A percentile compares a stretch with the other conserved stretches of the same genome.
phyloP scores from a whole-genome alignment of 2,329 filamentous ascomycete genomes.

The Phaeosphaeriaceae sp. region DNA sequence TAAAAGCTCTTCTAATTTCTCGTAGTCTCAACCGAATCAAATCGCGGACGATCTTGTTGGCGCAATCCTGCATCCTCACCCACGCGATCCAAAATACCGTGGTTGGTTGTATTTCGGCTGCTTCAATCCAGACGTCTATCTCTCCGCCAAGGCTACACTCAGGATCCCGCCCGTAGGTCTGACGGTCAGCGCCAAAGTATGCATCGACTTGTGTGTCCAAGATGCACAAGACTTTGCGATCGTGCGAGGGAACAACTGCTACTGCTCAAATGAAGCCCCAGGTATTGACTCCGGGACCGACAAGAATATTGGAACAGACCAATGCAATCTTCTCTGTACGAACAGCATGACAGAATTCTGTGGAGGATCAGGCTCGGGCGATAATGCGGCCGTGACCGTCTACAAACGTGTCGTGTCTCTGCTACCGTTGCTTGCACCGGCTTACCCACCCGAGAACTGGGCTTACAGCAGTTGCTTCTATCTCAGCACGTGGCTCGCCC shows the following conservation, averaged over 20 bases:
- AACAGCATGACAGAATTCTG: conserved; percentile 1
- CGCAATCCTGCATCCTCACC: conserved; percentile 6
- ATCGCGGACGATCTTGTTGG: conserved; percentile 2
- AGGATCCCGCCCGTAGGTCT: background rate
- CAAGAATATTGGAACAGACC: background rate
- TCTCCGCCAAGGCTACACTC: background rate
- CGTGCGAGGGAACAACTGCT: conserved; percentile 4
- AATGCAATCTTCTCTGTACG: conserved; percentile 6
- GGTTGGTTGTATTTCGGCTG: conserved; percentile 15
- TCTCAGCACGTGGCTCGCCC: conserved; percentile 1
- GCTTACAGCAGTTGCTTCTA: conserved; percentile 9
- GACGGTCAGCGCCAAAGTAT: conserved; percentile 4
- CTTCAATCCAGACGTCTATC: conserved; percentile 4
- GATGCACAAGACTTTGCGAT: conserved; percentile 5
- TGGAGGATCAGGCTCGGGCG: background rate
- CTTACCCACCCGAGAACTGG: conserved; percentile 4
- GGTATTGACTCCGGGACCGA: conserved; percentile 1
- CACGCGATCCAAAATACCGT: conserved; percentile 8
- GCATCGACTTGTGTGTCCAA: conserved; percentile 8
- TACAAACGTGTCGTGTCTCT: conserved; percentile 1
- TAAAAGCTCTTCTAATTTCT: background rate
- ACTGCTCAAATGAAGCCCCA: conserved; percentile 9
- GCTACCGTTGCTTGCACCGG: conserved; percentile 1
- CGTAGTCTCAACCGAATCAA: background rate
- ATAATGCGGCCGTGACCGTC: background rate